These are phyloP conservation scores for Colletotrichum lupini DNA, from an alignment of 2,329 filamentous ascomycete genomes.

Conservation along the genomic window DNA sequence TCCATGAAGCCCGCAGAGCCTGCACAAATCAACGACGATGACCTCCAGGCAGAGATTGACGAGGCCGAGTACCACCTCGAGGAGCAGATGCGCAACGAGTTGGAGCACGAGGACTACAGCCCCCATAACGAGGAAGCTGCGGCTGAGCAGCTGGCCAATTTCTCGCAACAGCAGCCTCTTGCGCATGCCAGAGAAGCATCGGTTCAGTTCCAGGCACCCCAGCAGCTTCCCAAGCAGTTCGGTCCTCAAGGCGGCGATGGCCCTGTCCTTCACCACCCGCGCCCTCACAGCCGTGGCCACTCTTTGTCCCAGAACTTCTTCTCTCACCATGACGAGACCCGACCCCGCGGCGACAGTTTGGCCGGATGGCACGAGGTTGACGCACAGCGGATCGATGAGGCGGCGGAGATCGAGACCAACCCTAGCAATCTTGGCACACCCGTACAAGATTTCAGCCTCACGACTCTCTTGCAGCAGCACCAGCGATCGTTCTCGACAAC, in stretches of 20 bases:
- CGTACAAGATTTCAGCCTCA: slow-evolving; percentile 60
- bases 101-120: slow-evolving; percentile 83
- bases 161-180: slow-evolving; percentile 33
- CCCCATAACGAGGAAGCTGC: slow-evolving; percentile 62
- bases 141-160: slow-evolving; percentile 14
- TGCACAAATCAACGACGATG: slow-evolving; percentile 63
- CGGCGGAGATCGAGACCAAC: slow-evolving; percentile 78
- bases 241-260: slow-evolving; percentile 64
- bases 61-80: slow-evolving; percentile 88
- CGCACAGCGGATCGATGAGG: slow-evolving; percentile 58
- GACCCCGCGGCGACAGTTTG: slow-evolving; percentile 45
- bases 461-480: slow-evolving; percentile 56
- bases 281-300: slow-evolving; percentile 79
- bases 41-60: slow-evolving; percentile 86
- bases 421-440: slow-evolving; percentile 78
- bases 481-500: slow-evolving; percentile 65
- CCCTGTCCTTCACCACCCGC: slow-evolving; percentile 75
- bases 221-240: slow-evolving; percentile 64
- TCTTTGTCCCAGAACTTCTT: slow-evolving; percentile 76
- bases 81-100: slow-evolving; percentile 80
- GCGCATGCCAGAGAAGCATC: slow-evolving; percentile 57
- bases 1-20: slow-evolving; percentile 67
- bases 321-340: slow-evolving; percentile 63
- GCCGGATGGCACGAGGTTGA: slow-evolving; percentile 54
- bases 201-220: slow-evolving; percentile 60